Base-by-base conservation (phyloP, 148 eudicot genomes). In the Chenopodium quinoa region DNA sequence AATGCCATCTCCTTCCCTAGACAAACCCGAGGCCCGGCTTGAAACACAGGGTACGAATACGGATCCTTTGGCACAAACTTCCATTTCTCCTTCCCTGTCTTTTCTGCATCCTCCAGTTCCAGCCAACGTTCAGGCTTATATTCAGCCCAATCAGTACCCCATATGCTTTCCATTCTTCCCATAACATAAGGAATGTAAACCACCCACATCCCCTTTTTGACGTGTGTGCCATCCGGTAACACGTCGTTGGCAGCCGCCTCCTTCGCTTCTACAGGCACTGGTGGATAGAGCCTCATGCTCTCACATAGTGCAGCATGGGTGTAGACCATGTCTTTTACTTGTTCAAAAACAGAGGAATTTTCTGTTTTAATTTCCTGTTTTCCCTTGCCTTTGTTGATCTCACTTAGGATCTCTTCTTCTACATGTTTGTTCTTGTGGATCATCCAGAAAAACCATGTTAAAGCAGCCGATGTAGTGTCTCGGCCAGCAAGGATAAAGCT, bases 381-480 rank as follows among this genome's bases (percentile, higher is more conserved):
- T 34, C 27, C 77, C 16, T 14, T 80, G 23, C n/a, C 76, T 12
- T 23, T 31, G 13, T 2, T 60, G 1, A 86, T 66, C 37, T 90
- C 90, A 19, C 23, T 46, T 2, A 90, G 2, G 19, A 88, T 85
- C 63, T 90, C 81, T 1, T 76, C 75, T 67, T 90, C 90, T 9
- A 70, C 82, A 2, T 63, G 50, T n/a, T 77, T 56, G 31, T 80
- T 68, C 77, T 73, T 29, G 29, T 82, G 72, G 9, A 88, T 73
- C 31, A 85, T 80, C 92, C 89, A 88, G 71, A 88, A 88, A 17
- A 88, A 88, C 92, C 92, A 88, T 12, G 89, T 86, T 34, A 86
- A 65, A 8, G 89, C 90, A 0, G 88, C 65, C 0, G 88, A 86
- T 0, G 85, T 83, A 4, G 89, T 79, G 80, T 88, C 92, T 22